phyloP scores from a whole-genome alignment of 1,139 yeast species.

The Taiozyma sp. region DNA sequence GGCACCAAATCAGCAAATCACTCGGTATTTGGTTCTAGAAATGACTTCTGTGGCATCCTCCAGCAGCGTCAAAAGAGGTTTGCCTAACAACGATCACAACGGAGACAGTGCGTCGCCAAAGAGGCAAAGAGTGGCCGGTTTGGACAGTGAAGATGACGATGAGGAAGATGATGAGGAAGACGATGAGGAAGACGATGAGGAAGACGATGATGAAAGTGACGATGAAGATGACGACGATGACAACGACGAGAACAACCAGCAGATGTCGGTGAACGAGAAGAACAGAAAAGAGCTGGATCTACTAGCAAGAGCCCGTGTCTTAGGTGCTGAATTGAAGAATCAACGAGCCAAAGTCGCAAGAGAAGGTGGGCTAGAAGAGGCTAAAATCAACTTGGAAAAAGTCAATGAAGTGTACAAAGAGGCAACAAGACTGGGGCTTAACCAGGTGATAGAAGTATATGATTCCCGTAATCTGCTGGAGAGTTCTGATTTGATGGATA shows the following conservation, averaged over 20 bases:
- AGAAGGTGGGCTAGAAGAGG: slow-evolving; percentile 37
- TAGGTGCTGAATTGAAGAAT: slow-evolving; percentile 25
- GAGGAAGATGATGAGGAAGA: slow-evolving; percentile 11
- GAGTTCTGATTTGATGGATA: slow-evolving; percentile 41
- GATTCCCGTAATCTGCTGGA: slow-evolving; percentile 42
- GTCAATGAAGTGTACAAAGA: slow-evolving; percentile 35
- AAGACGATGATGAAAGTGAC: slow-evolving; percentile 18
- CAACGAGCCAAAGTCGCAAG: slow-evolving; percentile 37
- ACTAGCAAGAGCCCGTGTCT: slow-evolving; percentile 15
- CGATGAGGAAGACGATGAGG: slow-evolving; percentile 16
- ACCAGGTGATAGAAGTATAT: slow-evolving; percentile 37
- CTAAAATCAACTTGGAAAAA: slow-evolving; percentile 29
- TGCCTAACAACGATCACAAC: neutral
- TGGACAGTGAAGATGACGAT: neutral
- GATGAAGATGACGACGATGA: slow-evolving; percentile 10
- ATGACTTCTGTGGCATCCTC: neutral
- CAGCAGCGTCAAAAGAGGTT: neutral
- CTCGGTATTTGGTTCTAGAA: neutral
- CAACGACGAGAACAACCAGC: neutral
- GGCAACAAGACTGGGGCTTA: slow-evolving; percentile 25
- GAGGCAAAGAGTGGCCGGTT: neutral
- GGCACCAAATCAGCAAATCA: neutral
- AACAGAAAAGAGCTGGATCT: slow-evolving; percentile 15
- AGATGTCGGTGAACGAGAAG: neutral
- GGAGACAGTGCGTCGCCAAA: neutral